Evolutionary conservation across 129 eudicot genomes (phyloP), one percentile per base, ranked within the genome.

Genomic region (Heracleum sosnowskyi): DNA sequence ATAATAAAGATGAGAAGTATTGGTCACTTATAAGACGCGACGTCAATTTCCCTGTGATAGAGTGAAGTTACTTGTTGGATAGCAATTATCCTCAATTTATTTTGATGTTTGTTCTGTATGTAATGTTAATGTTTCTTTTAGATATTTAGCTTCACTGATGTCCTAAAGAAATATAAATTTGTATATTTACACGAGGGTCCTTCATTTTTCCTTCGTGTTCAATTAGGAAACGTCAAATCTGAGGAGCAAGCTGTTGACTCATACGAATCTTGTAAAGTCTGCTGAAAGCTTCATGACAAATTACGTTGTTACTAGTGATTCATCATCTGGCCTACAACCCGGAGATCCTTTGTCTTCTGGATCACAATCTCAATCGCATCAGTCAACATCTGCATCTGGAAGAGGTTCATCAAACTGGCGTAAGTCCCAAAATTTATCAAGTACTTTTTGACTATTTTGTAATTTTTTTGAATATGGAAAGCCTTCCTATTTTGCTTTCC

Each of bases 211-310:
- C 24, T 5, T 31, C 79, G 34, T 74, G 22, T 81, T 68, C 81
- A 77, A 45, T 53, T 76, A 95, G 99, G 99, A 91, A 83, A 87
- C 92, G 39, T 95, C 99, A 41, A 78, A 86, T 60, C 84, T 95
- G 69, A 85, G 90, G 80, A 83, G 90, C 78, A 92, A 87, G 84
- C 92, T 95, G 76, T 86, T 90, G 87, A 86, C 66, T 39, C 90
- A 88, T 85, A 47, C 75, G 71, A 92, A 90, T 85, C 97, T 95
- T 84, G 96, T 92, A 63, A 79, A 69, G 45, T 91, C 90, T 83
- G 89, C 96, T 71, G 93, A 92, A 24, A 87, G 82, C 77, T 92
- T 82, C 77, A 88, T 89, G 80, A 36, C 71, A 0, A 86, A 90
- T 73, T 84, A 87, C 51, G 46, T 90, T 69, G 92, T 86, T 74